phyloP scores from a whole-genome alignment of 2,329 filamentous ascomycete species.

The Fusarium cyanostomum region DNA sequence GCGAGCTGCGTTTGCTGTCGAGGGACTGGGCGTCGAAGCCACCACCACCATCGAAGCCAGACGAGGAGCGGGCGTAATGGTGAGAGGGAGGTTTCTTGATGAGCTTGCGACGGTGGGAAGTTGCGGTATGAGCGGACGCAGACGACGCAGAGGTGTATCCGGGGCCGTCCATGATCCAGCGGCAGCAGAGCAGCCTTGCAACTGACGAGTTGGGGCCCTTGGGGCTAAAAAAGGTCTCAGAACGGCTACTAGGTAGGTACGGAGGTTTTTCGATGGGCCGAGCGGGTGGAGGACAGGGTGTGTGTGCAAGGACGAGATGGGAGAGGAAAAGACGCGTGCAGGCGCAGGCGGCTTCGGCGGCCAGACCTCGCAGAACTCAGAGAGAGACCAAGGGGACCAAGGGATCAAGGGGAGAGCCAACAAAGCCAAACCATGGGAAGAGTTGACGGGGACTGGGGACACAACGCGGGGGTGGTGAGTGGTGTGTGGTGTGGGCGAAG shows the following conservation, averaged over 20 bases:
- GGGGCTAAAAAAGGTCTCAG: conserved; percentile 43
- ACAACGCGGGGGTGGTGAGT: conserved; percentile 35
- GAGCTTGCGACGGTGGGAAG: conserved; percentile 66
- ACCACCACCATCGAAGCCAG: conserved; percentile 58
- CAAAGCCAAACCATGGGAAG: conserved; percentile 38
- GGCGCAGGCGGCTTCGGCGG: conserved; percentile 30
- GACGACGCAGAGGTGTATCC: conserved; percentile 46
- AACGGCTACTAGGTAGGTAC: conserved; percentile 38
- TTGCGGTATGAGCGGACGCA: conserved; percentile 53
- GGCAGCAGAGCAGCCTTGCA: conserved; percentile 39
- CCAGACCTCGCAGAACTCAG: conserved; percentile 13
- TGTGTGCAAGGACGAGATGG: conserved; percentile 39
- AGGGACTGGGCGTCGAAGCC: conserved; percentile 64
- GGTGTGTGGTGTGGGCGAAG: conserved; percentile 17
- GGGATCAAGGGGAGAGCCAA: conserved; percentile 24
- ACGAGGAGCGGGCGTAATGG: conserved; percentile 58
- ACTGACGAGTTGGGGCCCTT: conserved; percentile 27
- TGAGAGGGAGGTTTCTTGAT: conserved; percentile 69
- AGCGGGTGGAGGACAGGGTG: conserved; percentile 41
- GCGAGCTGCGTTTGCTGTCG: conserved; percentile 71
- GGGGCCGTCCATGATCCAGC: conserved; percentile 59
- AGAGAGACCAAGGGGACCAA: conserved; percentile 12
- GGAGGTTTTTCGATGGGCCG: conserved; percentile 40
- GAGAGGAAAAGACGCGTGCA: conserved; percentile 5
- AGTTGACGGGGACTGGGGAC: conserved; percentile 29